phyloP scores from a whole-genome alignment of 805 yeast genomes.

The Saccharomyces jurei region DNA sequence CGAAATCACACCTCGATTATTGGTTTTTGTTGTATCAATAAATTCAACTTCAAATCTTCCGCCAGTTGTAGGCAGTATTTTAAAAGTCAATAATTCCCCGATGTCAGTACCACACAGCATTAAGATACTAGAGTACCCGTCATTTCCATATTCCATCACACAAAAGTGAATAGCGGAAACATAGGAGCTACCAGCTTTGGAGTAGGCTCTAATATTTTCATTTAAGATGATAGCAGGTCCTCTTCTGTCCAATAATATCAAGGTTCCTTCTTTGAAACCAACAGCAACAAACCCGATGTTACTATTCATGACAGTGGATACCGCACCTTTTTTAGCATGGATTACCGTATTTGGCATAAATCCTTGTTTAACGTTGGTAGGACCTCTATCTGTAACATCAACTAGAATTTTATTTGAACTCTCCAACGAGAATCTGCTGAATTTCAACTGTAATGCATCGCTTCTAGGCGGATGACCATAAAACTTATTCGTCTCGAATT shows the following conservation, averaged over 20 bases:
- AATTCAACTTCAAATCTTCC: constrained; percentile 56
- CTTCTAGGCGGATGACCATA: constrained; percentile 30
- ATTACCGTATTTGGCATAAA: constrained; percentile 49
- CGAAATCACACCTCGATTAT: constrained; percentile 42
- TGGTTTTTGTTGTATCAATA: constrained; percentile 40
- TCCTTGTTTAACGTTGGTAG: constrained; percentile 45
- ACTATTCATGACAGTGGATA: constrained; percentile 59
- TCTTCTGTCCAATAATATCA: constrained; percentile 69
- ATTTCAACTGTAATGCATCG: constrained; percentile 10
- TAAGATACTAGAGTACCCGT: constrained; percentile 62
- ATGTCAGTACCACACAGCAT: constrained; percentile 67
- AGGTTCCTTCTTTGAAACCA: constrained; percentile 67
- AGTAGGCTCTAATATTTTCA: constrained; percentile 25
- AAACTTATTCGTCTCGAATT: constrained; percentile 50
- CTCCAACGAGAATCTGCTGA: constrained; percentile 22
- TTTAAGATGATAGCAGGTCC: constrained; percentile 63
- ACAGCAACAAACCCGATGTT: constrained; percentile 78
- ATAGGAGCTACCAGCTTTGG: constrained; percentile 21
- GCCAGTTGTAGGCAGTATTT: constrained; percentile 51
- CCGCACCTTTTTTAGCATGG: constrained; percentile 38
- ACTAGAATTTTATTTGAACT: constrained; percentile 24
- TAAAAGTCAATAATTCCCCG: constrained; percentile 63
- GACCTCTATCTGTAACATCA: constrained; percentile 49
- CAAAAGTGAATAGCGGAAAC: constrained; percentile 67
- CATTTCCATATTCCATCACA: constrained; percentile 58